Evolutionary conservation across 305 asterid species (phyloP).

Genomic region (Salvia sclarea): DNA sequence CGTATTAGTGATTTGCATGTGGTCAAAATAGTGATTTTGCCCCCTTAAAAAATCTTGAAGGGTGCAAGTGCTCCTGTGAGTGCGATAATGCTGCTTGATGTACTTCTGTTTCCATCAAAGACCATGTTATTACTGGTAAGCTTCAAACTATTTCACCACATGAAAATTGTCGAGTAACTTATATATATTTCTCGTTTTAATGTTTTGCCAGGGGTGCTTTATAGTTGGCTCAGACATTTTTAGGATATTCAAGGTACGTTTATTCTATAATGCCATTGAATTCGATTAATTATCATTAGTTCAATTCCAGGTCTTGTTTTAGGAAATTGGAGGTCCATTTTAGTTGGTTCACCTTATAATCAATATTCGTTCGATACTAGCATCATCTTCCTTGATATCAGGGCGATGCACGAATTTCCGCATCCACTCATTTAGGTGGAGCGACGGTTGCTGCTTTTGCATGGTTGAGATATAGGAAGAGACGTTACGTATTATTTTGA

Average conservation of each 20-base stretch:
- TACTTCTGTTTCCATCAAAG: slow-evolving; percentile 70
- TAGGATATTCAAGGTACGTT: slow-evolving; percentile 67
- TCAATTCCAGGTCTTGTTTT: background rate
- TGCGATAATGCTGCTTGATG: slow-evolving; percentile 85
- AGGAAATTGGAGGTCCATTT: background rate
- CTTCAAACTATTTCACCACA: background rate
- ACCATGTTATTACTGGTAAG: slow-evolving; percentile 69
- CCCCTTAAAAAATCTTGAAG: slow-evolving; percentile 46
- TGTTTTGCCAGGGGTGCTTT: slow-evolving; percentile 64
- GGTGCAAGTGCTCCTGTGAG: slow-evolving; percentile 98
- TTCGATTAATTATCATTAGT: too few species aligned
- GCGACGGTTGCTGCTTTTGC: slow-evolving; percentile 74
- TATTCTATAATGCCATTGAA: background rate
- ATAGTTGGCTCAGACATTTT: slow-evolving; percentile 62
- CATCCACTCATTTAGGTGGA: slow-evolving; percentile 90
- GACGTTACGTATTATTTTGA: slow-evolving; percentile 58
- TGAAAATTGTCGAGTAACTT: slow-evolving; percentile 3
- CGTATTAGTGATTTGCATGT: too few species aligned
- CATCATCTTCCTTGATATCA: slow-evolving; percentile 28
- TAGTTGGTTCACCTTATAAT: background rate
- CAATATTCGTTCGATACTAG: background rate
- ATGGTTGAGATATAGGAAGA: slow-evolving; percentile 59
- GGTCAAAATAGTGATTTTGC: slow-evolving; percentile 25
- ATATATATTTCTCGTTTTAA: slow-evolving; percentile 17
- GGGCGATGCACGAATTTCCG: slow-evolving; percentile 71